Conservation (phyloP, 257 asterid genomes). For the Nemophila menziesii region DNA sequence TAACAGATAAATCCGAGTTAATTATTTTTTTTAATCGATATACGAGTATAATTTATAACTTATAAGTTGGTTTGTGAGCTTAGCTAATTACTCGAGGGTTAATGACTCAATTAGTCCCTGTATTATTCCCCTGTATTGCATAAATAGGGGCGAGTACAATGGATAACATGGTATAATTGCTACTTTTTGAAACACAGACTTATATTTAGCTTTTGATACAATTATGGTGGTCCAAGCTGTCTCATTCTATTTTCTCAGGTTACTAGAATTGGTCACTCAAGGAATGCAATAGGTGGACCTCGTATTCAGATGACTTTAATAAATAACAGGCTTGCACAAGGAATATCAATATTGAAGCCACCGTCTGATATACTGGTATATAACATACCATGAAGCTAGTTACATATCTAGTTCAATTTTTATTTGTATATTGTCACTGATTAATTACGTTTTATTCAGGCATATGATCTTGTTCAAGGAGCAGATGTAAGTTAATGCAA, state of each 20-base stretch:
- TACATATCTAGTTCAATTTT: slow-evolving; percentile 2
- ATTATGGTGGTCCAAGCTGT: not conserved
- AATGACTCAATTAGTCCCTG: no score
- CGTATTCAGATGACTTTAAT: slow-evolving; percentile 43
- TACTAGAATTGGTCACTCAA: slow-evolving; percentile 18
- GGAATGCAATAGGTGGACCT: slow-evolving; percentile 23
- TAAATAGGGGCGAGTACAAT: no score
- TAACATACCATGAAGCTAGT: slow-evolving; percentile 1
- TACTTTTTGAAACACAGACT: no score
- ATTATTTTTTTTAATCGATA: no score
- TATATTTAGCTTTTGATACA: no score
- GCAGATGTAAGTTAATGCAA: slow-evolving; percentile 54
- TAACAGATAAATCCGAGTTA: no score
- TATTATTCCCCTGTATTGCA: no score
- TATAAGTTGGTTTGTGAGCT: not conserved
- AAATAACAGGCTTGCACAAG: slow-evolving; percentile 33
- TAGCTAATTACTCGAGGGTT: not conserved
- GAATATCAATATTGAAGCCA: slow-evolving; percentile 42
- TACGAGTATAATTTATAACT: not conserved
- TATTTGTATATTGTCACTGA: not conserved
- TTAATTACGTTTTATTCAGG: slow-evolving; percentile 41
- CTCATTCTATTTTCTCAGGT: slow-evolving; percentile 19
- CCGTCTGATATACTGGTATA: slow-evolving; percentile 70
- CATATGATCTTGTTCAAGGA: slow-evolving; percentile 92
- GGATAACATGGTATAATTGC: no score